Evolutionary conservation across 2,329 filamentous ascomycete species (phyloP), one percentile per base, ranked within the genome.

Genomic region (Colletotrichum liriopes): DNA sequence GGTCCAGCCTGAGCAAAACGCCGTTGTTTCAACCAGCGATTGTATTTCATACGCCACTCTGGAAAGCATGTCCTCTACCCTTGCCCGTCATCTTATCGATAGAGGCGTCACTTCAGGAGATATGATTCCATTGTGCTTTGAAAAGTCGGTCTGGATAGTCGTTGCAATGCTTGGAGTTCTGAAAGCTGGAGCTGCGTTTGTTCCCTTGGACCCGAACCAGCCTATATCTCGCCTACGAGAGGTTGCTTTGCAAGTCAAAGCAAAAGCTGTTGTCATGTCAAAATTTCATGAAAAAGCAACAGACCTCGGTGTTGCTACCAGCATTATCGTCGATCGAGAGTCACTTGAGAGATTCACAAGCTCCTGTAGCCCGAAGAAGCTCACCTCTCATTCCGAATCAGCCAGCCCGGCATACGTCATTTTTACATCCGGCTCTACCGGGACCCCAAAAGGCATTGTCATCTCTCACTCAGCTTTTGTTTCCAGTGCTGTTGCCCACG

Each of bases 371-470:
- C 8, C 12, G 26, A 8, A 12, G 32, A 23, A 6, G 8, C 23
- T 18, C 18, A 2, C 23, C 26, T 1, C 5, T 52, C 29, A 32
- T 18, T n/a, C 12, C 5, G 45, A n/a, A 16, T 54, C 77, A 18
- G 60, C 64, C n/a, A 71, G 75, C 20, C 54, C 74, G 14, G 77
- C 77, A 11, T 78, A 78, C 26, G 84, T 87, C 72, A 85, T 77
- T 39, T 77, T 76, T 49, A 77, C 76, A 5, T 76, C 86, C n/a
- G 86, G 86, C 18, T 87, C 83, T 49, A 88, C 84, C 4, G 86
- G 84, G 16, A 78, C 79, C 39, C 86, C 86, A 6, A 87, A 87
- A 78, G 86, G 86, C 43, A 84, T 87, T 32, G 81, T 86, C 51
- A 60, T 76, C 32, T 71, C 72, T 23, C 74, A 77, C 51, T 66